These are phyloP conservation scores for Ottelia alismoides DNA, from an alignment of 106 monocot genomes.

Conservation along the genomic window DNA sequence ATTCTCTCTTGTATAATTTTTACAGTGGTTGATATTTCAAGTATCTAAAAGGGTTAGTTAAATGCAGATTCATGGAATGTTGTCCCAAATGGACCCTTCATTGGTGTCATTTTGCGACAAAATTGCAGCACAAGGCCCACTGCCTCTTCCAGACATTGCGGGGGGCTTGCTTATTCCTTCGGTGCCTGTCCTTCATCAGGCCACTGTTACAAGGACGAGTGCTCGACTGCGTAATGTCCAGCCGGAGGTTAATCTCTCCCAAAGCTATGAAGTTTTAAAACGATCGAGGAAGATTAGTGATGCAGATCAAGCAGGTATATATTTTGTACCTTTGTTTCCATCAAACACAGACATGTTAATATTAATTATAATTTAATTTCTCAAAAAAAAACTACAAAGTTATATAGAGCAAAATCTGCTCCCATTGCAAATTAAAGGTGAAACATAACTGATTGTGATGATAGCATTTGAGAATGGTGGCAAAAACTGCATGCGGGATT, in stretches of 20 bases:
- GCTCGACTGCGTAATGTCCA: slow-evolving; percentile 79
- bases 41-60: neutral
- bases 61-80: slow-evolving; percentile 84
- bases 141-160: slow-evolving; percentile 36
- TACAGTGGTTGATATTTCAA: neutral
- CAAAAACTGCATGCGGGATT: too few species aligned
- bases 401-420: too few species aligned
- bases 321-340: too few species aligned
- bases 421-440: too few species aligned
- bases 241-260: slow-evolving; percentile 72
- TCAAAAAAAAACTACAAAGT: too few species aligned
- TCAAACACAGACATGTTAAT: too few species aligned
- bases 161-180: slow-evolving; percentile 24
- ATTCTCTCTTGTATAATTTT: neutral
- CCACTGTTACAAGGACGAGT: slow-evolving; percentile 65
- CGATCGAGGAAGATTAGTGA: slow-evolving; percentile 63
- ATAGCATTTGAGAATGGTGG: too few species aligned
- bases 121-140: slow-evolving; percentile 69
- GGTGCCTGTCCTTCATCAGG: slow-evolving; percentile 67
- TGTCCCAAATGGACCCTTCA: slow-evolving; percentile 95
- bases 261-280: slow-evolving; percentile 81
- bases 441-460: too few species aligned
- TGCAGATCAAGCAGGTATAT: slow-evolving; percentile 73
- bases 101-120: slow-evolving; percentile 87
- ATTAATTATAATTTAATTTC: too few species aligned